Base-by-base conservation (phyloP, 169 alveolate species). In the Eimeria zaria region DNA sequence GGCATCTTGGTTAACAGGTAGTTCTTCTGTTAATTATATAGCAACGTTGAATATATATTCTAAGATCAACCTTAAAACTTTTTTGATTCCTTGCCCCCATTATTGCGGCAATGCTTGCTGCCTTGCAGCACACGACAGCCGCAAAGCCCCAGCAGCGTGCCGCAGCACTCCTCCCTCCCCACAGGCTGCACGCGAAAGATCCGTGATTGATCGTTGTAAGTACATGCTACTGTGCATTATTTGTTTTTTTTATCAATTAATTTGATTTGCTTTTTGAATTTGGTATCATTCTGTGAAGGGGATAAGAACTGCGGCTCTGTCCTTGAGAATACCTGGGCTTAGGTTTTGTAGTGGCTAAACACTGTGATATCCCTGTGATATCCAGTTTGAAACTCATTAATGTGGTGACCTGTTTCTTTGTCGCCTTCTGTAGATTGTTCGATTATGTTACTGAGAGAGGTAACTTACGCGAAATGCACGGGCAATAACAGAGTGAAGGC, bases 151-250 rank as follows among this genome's bases (percentile, higher is more conserved):
- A 71, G 27, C 30, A 30, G n/a, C 51, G 7, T 30, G 30, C 81
- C 27, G 81, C 51, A 71, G 48, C 53, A 51, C 51, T 71, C 51
- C 51, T n/a, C 78, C 81, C 81, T 67, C 81, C 81, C 81, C 48
- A 71, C 53, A 30, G 14, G 22, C 51, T n/a, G 51, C 53, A 14
- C 24, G 1, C 81, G 53, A 11, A 1, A 51, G 71, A 8, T 36
- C 9, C 76, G 8, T 67, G 76, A 36, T 24, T 30, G 30, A 33
- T 71, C 33, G 30, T 36, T 24, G 14, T 12, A 12, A 36, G 53
- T 6, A 16, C 5, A 4, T 4, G 27, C 55, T 22, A 12, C 64
- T 9, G 64, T 9, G 22, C 64, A 22, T 55, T 16, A 11, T 55
- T 55, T 22, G 12, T 11, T 3, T 14, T 18, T 11, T 71, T 33